Conservation (phyloP, 2,329 filamentous ascomycete genomes). For the Exophiala viscosa region DNA sequence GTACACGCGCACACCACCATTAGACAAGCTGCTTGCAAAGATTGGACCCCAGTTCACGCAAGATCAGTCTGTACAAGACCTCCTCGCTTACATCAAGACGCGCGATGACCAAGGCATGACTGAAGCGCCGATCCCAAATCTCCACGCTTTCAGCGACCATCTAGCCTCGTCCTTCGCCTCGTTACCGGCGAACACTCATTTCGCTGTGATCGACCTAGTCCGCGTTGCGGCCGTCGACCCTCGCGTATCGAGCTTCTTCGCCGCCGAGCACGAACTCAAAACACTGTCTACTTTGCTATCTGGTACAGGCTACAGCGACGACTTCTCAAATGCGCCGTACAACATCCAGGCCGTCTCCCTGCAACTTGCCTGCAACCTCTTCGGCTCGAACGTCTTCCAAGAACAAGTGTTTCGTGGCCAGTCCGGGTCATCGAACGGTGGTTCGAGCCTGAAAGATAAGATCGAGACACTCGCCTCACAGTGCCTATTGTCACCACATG, state of each 20-base stretch:
- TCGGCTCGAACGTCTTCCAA: constrained; percentile 68
- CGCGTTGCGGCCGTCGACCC: constrained; percentile 73
- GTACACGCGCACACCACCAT: constrained; percentile 74
- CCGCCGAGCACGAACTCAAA: constrained; percentile 65
- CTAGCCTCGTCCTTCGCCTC: constrained; percentile 54
- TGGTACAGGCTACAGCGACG: constrained; percentile 35
- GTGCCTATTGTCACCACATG: constrained; percentile 73
- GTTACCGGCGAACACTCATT: constrained; percentile 64
- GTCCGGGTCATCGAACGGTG: too few species aligned
- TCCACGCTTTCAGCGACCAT: constrained; percentile 62
- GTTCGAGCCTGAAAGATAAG: constrained; percentile 48
- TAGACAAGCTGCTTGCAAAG: constrained; percentile 77
- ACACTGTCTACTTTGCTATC: constrained; percentile 60
- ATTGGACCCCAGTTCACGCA: constrained; percentile 60
- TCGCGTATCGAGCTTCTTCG: constrained; percentile 75
- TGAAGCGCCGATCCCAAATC: constrained; percentile 66
- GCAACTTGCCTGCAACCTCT: constrained; percentile 81
- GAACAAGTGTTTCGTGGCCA: constrained; percentile 52
- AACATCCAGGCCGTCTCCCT: constrained; percentile 77
- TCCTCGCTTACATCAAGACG: constrained; percentile 68
- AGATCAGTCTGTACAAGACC: constrained; percentile 57
- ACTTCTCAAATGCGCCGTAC: constrained; percentile 64
- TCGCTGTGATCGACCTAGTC: constrained; percentile 81
- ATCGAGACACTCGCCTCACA: constrained; percentile 69
- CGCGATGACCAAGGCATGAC: constrained; percentile 48